Evolutionary conservation across 768 basidiomycete species (phyloP).

Genomic region (Suillus sp.): DNA sequence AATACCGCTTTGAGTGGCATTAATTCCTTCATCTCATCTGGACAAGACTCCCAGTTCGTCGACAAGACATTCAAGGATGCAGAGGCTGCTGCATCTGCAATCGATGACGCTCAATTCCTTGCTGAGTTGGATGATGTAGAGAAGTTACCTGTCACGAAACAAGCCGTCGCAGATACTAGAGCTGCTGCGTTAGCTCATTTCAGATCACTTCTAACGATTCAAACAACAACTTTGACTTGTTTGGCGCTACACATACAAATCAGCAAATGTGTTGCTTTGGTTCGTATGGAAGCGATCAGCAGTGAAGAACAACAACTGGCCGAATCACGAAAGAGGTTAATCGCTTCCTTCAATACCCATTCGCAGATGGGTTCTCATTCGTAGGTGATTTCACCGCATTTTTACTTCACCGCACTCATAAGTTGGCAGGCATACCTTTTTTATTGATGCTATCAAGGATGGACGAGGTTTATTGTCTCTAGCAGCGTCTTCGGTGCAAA

Average conservation of each 20-base stretch:
- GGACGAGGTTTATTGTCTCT: neutral
- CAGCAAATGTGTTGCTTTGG: neutral
- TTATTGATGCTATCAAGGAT: slow-evolving; percentile 8
- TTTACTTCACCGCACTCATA: neutral
- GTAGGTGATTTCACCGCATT: slow-evolving; percentile 9
- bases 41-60: neutral
- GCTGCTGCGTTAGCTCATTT: slow-evolving; percentile 2
- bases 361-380: slow-evolving; percentile 11
- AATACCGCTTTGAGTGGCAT: neutral
- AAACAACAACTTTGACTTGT: slow-evolving; percentile 1
- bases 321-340: slow-evolving; percentile 20
- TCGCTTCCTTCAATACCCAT: slow-evolving; percentile 20
- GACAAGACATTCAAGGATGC: slow-evolving; percentile 14
- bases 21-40: neutral
- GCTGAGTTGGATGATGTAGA: slow-evolving; percentile 11
- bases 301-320: slow-evolving; percentile 15
- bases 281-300: slow-evolving; percentile 8
- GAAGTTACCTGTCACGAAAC: slow-evolving; percentile 8
- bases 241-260: slow-evolving; percentile 17
- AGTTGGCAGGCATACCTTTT: slow-evolving; percentile 13
- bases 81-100: neutral
- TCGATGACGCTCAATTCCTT: slow-evolving; percentile 23
- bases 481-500: neutral
- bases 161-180: neutral
- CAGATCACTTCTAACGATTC: neutral